Evolutionary conservation across 2,329 filamentous ascomycete species (phyloP).

Genomic region (Alternaria ventricosa): DNA sequence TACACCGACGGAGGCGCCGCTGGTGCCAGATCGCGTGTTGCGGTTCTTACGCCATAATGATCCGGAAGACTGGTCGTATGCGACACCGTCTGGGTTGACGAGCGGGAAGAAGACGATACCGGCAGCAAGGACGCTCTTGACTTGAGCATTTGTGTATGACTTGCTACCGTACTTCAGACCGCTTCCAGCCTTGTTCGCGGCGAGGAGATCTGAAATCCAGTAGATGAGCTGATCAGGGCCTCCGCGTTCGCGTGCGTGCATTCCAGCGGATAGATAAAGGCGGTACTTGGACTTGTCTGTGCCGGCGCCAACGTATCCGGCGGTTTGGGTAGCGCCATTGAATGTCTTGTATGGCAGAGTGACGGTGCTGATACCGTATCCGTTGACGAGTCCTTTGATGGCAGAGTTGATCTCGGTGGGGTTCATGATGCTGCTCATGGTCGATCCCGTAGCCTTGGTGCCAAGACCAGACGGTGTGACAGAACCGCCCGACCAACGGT

Average conservation of each 20-base stretch:
- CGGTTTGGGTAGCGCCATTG: constrained; percentile 51
- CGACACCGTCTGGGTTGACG: constrained; percentile 47
- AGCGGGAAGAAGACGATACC: constrained; percentile 61
- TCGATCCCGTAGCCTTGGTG: constrained; percentile 44
- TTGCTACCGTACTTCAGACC: constrained; percentile 62
- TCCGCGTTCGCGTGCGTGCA: constrained; percentile 66
- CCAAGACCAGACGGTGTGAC: constrained; percentile 53
- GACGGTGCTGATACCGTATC: constrained; percentile 53
- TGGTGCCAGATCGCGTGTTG: constrained; percentile 49
- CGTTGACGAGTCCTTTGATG: constrained; percentile 51
- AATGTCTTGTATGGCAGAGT: constrained; percentile 54
- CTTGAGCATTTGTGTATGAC: constrained; percentile 60
- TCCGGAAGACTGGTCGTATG: constrained; percentile 42
- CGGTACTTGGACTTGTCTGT: constrained; percentile 52
- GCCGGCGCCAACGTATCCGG: constrained; percentile 55
- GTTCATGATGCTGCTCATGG: constrained; percentile 55
- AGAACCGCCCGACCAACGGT: constrained; percentile 52
- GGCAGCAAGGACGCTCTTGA: constrained; percentile 58
- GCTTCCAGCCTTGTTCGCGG: constrained; percentile 57
- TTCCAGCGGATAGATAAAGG: constrained; percentile 61
- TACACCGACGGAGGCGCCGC: constrained; percentile 35
- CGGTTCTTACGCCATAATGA: constrained; percentile 49
- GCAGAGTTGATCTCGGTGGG: constrained; percentile 55
- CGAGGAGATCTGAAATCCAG: constrained; percentile 64
- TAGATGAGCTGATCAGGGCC: constrained; percentile 64